A percentile compares a stretch with the other conserved stretches of the same genome.
Conservation (phyloP, 805 yeast genomes). For the Kuraishia cidri region DNA sequence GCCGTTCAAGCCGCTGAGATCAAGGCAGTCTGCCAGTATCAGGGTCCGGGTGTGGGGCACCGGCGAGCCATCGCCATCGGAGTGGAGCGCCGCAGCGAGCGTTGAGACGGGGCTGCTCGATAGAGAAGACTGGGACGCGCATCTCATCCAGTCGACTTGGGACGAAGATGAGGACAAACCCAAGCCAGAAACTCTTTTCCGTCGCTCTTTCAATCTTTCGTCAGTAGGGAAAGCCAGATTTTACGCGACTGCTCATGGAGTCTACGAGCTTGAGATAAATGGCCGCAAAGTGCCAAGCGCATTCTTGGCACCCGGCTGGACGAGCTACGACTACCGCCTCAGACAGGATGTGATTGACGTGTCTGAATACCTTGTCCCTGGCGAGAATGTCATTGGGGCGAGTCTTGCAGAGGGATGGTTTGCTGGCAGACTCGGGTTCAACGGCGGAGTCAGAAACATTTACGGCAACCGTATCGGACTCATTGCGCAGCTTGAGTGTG, state of each 20-base stretch:
- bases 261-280: constrained; percentile 13
- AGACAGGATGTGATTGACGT: constrained; percentile 14
- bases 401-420: constrained; percentile 17
- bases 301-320: constrained; percentile 16
- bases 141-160: too few relatives aligned
- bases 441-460: constrained; percentile 12
- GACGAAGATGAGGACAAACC: too few relatives aligned
- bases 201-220: too few relatives aligned
- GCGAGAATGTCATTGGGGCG: constrained; percentile 10
- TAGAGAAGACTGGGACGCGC: too few relatives aligned
- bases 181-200: too few relatives aligned
- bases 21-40: too few relatives aligned
- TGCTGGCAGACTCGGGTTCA: constrained; percentile 14
- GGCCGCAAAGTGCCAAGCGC: constrained; percentile 11
- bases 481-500: constrained; percentile 11
- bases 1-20: too few relatives aligned
- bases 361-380: constrained; percentile 4
- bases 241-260: constrained; percentile 14
- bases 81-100: too few relatives aligned
- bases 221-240: too few relatives aligned
- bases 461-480: constrained; percentile 12
- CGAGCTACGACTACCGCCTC: constrained; percentile 12
- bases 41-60: too few relatives aligned
- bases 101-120: too few relatives aligned
- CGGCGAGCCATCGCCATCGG: too few relatives aligned